Percentiles rank a stretch among this genome's conserved stretches.
phyloP scores from a whole-genome alignment of 179 eudicot genomes.

The Drosera spatulata region DNA sequence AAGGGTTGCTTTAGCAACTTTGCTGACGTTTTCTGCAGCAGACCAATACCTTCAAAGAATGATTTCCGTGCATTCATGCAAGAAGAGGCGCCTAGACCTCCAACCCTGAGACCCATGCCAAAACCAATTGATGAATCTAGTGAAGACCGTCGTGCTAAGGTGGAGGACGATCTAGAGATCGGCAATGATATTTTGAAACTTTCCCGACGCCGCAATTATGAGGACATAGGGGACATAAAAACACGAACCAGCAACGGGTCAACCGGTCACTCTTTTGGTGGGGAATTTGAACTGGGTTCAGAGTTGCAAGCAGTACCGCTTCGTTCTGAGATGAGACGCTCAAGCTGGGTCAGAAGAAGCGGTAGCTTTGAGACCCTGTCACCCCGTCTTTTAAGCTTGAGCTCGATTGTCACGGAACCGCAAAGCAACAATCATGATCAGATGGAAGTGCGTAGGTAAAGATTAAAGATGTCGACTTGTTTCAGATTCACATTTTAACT shows the following conservation, averaged over 20 bases:
- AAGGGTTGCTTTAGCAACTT: constrained; percentile 53
- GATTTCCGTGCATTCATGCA: constrained; percentile 37
- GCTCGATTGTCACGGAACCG: constrained; percentile 18
- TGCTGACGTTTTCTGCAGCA: constrained; percentile 50
- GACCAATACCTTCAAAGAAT: constrained; percentile 44
- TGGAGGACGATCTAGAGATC: constrained; percentile 60
- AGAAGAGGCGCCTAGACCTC: constrained; percentile 34
- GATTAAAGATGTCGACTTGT: too few relatives aligned
- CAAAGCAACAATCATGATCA: background rate
- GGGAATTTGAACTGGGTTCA: constrained; percentile 22
- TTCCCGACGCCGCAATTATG: constrained; percentile 41
- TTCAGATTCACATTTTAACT: background rate
- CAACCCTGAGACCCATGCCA: constrained; percentile 17
- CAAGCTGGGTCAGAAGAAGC: constrained; percentile 17
- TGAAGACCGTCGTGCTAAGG: constrained; percentile 39
- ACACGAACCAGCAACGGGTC: constrained; percentile 30
- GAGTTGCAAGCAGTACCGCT: constrained; percentile 18
- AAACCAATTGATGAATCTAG: constrained; percentile 17
- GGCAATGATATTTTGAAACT: constrained; percentile 53
- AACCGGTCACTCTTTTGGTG: too few relatives aligned
- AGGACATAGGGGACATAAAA: constrained; percentile 32
- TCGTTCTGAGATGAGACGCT: constrained; percentile 11
- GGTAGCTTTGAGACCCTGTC: constrained; percentile 25
- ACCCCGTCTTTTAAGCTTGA: constrained; percentile 25
- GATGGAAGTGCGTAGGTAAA: background rate